These are phyloP conservation scores for Blastobotrys parvus DNA, from an alignment of 805 yeast species.

Conservation along the genomic window DNA sequence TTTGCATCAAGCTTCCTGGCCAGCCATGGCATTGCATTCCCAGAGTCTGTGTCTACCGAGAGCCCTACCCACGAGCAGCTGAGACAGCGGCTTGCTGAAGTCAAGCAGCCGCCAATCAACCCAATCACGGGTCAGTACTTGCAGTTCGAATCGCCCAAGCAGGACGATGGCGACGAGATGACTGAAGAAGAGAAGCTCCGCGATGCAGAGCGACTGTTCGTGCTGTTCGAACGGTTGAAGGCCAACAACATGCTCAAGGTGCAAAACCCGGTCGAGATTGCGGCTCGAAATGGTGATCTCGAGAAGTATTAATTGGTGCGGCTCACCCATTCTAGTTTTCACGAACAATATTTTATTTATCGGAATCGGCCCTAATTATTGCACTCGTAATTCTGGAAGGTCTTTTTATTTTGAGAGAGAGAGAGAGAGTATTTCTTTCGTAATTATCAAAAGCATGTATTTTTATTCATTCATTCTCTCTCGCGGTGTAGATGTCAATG, in stretches of 20 bases:
- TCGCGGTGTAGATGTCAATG: too few species aligned
- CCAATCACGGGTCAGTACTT: constrained; percentile 25
- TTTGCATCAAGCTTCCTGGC: constrained; percentile 23
- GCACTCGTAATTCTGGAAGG: too few species aligned
- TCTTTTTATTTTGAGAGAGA: too few species aligned
- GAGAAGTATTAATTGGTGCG: background rate
- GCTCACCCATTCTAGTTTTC: too few species aligned
- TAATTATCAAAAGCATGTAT: too few species aligned
- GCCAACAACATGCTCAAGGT: constrained; percentile 32
- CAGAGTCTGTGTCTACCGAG: constrained; percentile 12
- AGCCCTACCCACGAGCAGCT: constrained; percentile 3
- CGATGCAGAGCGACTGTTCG: constrained; percentile 38
- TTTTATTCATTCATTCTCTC: too few species aligned
- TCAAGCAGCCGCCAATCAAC: constrained; percentile 9
- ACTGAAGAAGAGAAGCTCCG: constrained; percentile 36
- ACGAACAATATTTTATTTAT: too few species aligned
- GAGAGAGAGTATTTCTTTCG: too few species aligned
- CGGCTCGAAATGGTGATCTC: constrained; percentile 10
- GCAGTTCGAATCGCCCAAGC: constrained; percentile 3
- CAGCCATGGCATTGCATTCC: constrained; percentile 13
- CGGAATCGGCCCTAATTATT: too few species aligned
- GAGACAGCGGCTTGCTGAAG: background rate
- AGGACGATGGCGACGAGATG: constrained; percentile 21
- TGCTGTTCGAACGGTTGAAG: constrained; percentile 35
- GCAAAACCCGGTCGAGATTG: constrained; percentile 31